These are phyloP conservation scores for Holtermannia corniformis DNA, from an alignment of 768 basidiomycete species.

Conservation along the genomic window DNA sequence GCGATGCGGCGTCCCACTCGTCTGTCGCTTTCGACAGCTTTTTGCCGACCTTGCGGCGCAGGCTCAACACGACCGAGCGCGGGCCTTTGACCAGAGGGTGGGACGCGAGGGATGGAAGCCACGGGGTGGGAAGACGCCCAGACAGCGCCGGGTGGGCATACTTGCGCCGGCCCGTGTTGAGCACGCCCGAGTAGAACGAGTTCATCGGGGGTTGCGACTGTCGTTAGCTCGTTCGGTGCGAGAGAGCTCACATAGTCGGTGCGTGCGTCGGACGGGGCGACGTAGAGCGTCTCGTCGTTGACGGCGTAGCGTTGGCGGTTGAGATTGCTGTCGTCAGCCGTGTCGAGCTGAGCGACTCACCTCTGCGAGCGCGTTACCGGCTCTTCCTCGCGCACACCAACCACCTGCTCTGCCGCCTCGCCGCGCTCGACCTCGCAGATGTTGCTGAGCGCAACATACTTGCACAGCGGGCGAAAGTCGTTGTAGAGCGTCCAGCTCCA, in stretches of 20 bases:
- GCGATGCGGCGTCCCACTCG: neutral
- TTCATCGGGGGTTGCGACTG: conserved; percentile 96
- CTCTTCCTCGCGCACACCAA: conserved; percentile 66
- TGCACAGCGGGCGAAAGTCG: conserved; percentile 61
- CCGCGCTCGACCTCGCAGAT: conserved; percentile 76
- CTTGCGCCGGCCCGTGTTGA: conserved; percentile 89
- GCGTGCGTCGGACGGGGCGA: conserved; percentile 84
- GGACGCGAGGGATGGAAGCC: conserved; percentile 82
- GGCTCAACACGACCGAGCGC: conserved; percentile 21
- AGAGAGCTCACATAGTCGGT: conserved; percentile 65
- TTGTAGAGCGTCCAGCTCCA: conserved; percentile 73
- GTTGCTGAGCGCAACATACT: conserved; percentile 67
- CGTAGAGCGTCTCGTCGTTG: conserved; percentile 88
- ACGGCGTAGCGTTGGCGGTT: conserved; percentile 80
- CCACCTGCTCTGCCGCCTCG: conserved; percentile 70
- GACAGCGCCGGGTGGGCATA: conserved; percentile 93
- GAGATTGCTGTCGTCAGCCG: conserved; percentile 51
- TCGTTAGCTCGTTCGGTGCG: neutral
- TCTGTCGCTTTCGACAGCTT: conserved; percentile 8
- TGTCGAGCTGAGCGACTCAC: conserved; percentile 42
- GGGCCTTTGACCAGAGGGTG: conserved; percentile 52
- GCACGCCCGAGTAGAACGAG: conserved; percentile 83
- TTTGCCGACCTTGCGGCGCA: conserved; percentile 25
- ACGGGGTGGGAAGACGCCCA: conserved; percentile 85
- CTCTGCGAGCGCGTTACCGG: conserved; percentile 84